Percentiles rank a stretch among this genome's conserved stretches.
Conservation (phyloP, 2,329 filamentous ascomycete genomes). For the Blastomyces emzantsi region DNA sequence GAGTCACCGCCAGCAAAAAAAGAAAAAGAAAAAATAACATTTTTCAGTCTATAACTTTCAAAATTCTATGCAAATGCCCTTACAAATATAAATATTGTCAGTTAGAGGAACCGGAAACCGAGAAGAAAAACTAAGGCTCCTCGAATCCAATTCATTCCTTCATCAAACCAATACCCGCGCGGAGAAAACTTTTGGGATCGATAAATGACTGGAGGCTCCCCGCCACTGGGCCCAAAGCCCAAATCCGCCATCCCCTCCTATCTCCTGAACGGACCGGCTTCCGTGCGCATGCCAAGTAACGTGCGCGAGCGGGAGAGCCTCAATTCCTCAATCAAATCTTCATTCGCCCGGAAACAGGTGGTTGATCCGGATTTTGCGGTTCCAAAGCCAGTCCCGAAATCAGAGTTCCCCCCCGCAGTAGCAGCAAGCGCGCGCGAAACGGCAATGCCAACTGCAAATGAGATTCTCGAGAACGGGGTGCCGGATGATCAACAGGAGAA, state of each 20-base stretch:
- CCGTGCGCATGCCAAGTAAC: conserved; percentile 42
- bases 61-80: not conserved
- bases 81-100: not conserved
- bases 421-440: not conserved
- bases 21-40: no score
- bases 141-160: not conserved
- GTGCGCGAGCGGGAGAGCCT: conserved; percentile 49
- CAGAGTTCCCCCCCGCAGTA: not conserved
- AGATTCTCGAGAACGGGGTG: not conserved
- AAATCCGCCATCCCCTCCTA: conserved; percentile 48
- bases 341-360: conserved; percentile 43
- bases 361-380: conserved; percentile 31
- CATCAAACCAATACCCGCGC: not conserved
- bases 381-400: not conserved
- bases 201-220: conserved; percentile 34
- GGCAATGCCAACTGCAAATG: not conserved
- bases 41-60: no score
- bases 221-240: conserved; percentile 39
- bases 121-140: not conserved
- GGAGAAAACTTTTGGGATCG: not conserved
- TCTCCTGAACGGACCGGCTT: conserved; percentile 47
- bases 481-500: not conserved
- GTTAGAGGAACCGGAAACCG: not conserved
- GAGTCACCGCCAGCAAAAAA: no score
- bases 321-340: conserved; percentile 50